These are phyloP conservation scores for Ogataea minuta DNA, from an alignment of 805 yeast genomes.

Conservation along the genomic window DNA sequence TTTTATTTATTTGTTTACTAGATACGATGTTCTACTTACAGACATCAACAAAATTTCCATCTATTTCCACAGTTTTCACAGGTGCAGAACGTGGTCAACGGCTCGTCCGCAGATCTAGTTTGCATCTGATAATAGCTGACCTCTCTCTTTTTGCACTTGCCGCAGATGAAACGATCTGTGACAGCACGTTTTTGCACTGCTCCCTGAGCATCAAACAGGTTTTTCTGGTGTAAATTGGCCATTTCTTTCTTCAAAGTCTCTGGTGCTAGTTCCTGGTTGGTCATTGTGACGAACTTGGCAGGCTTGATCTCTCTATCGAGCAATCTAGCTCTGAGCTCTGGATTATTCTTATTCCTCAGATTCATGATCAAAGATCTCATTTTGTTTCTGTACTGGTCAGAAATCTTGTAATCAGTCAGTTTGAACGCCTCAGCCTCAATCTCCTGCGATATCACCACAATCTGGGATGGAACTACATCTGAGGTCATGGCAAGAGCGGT, in stretches of 20 bases:
- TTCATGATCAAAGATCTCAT: slow-evolving; percentile 85
- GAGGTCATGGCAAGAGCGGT: slow-evolving; percentile 87
- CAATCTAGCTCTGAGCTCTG: slow-evolving; percentile 71
- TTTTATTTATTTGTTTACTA: slow-evolving; percentile 2
- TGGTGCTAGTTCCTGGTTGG: slow-evolving; percentile 95
- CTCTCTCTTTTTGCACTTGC: slow-evolving; percentile 95
- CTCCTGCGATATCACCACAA: slow-evolving; percentile 61
- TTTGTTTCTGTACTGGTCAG: slow-evolving; percentile 71
- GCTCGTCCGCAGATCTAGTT: slow-evolving; percentile 98
- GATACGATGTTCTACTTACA: background rate
- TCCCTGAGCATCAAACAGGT: slow-evolving; percentile 94
- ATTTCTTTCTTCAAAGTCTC: slow-evolving; percentile 83
- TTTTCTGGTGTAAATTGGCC: slow-evolving; percentile 81
- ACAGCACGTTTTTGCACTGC: slow-evolving; percentile 95
- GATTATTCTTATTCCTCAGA: slow-evolving; percentile 84
- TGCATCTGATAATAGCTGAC: slow-evolving; percentile 97
- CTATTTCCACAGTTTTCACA: slow-evolving; percentile 97
- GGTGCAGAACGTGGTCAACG: slow-evolving; percentile 95
- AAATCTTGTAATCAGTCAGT: slow-evolving; percentile 54
- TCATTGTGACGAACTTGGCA: slow-evolving; percentile 67
- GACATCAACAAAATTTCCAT: slow-evolving; percentile 83
- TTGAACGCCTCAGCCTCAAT: slow-evolving; percentile 73
- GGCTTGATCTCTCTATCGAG: slow-evolving; percentile 67
- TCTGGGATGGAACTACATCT: slow-evolving; percentile 44
- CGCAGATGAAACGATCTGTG: slow-evolving; percentile 95